phyloP scores from a whole-genome alignment of 805 yeast genomes.

The Pichia membranifaciens region DNA sequence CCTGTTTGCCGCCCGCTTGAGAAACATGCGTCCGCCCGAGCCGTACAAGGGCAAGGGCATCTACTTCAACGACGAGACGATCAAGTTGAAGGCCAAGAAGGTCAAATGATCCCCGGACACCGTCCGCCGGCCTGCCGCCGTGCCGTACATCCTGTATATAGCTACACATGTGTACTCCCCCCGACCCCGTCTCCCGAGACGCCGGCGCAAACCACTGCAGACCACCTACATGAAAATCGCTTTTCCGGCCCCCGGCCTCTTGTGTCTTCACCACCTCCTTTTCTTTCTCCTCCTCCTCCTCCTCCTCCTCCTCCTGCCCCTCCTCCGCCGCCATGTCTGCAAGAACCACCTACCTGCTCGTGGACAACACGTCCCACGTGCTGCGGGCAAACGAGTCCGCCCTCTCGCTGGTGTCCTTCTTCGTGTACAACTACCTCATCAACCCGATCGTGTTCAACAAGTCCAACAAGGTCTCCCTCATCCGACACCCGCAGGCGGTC shows the following conservation, averaged over 20 bases:
- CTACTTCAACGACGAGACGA: constrained; percentile 85
- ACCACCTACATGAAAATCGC: no score
- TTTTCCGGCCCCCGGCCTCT: no score
- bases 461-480: constrained; percentile 7
- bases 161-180: constrained; percentile 1
- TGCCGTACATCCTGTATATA: not conserved
- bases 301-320: no score
- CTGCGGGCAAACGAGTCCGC: not conserved
- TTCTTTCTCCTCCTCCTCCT: not conserved
- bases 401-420: not conserved
- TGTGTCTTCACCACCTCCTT: no score
- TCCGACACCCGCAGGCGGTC: not conserved
- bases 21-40: constrained; percentile 91
- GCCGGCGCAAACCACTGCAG: no score
- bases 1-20: constrained; percentile 80
- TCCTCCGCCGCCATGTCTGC: constrained; percentile 1
- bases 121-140: no score
- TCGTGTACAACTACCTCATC: constrained; percentile 10
- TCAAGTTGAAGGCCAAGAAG: constrained; percentile 85
- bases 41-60: constrained; percentile 99
- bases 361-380: not conserved
- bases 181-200: not conserved
- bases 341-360: constrained; percentile 5
- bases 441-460: constrained; percentile 3
- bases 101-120: constrained; percentile 67